phyloP scores from a whole-genome alignment of 371 early-diverging fungal species.

The Apophysomyces variabilis region DNA sequence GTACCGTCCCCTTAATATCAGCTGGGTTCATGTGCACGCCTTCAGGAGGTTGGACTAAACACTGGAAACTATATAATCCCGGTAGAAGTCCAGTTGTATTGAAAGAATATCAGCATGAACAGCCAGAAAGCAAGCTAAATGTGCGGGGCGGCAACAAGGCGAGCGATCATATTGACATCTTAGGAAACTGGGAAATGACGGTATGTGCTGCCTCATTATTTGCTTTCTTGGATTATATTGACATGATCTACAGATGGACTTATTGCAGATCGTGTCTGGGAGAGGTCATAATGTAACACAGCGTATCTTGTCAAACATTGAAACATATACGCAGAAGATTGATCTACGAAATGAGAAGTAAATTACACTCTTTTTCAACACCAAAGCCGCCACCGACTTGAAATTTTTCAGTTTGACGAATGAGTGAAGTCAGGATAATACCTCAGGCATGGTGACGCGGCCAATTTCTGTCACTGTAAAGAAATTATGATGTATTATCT shows the following conservation, averaged over 20 bases:
- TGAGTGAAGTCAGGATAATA: slow-evolving; percentile 26
- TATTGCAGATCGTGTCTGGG: slow-evolving; percentile 44
- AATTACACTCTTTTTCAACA: background rate
- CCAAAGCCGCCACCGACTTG: background rate
- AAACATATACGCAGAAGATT: slow-evolving; percentile 42
- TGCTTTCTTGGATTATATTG: background rate
- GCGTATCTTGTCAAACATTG: slow-evolving; percentile 47
- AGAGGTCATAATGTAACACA: slow-evolving; percentile 41
- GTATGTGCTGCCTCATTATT: slow-evolving; percentile 27
- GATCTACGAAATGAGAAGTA: slow-evolving; percentile 16
- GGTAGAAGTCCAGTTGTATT: slow-evolving; percentile 72
- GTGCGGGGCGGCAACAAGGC: slow-evolving; percentile 86
- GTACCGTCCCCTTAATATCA: slow-evolving; percentile 90
- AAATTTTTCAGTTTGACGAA: slow-evolving; percentile 22
- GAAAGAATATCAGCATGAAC: slow-evolving; percentile 77
- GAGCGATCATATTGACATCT: slow-evolving; percentile 90
- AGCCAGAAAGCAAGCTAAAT: slow-evolving; percentile 60
- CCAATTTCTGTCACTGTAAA: slow-evolving; percentile 34
- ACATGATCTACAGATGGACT: slow-evolving; percentile 33
- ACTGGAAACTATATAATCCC: slow-evolving; percentile 82
- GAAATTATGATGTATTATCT: slow-evolving; percentile 28
- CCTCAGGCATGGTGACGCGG: slow-evolving; percentile 27
- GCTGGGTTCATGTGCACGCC: slow-evolving; percentile 90
- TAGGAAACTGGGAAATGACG: slow-evolving; percentile 61
- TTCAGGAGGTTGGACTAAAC: slow-evolving; percentile 84